Conservation (phyloP, 2,329 filamentous ascomycete genomes). For the Endoconidiophora laricicola region DNA sequence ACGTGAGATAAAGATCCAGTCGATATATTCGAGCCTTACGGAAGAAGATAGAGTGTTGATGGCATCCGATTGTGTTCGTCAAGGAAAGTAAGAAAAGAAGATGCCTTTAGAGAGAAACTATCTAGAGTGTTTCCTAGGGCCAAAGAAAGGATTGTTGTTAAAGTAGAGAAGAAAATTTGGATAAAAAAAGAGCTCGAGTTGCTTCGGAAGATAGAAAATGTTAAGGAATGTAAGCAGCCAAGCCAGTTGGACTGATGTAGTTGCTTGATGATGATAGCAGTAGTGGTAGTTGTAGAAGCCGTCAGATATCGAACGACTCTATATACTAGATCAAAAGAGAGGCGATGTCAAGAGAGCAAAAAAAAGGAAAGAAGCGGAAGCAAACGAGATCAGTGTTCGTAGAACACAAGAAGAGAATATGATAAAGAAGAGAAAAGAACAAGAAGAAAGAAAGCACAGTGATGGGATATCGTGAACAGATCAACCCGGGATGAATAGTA, state of each 20-base stretch:
- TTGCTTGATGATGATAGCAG: too few relatives aligned
- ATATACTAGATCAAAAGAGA: conserved; percentile 4
- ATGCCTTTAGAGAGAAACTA: not conserved
- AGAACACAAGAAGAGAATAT: conserved; percentile 16
- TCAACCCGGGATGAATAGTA: too few relatives aligned
- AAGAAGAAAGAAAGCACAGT: not conserved
- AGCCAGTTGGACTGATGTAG: conserved; percentile 15
- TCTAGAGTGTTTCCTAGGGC: too few relatives aligned
- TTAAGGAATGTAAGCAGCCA: conserved; percentile 12
- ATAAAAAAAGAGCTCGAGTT: too few relatives aligned
- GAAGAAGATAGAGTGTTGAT: too few relatives aligned
- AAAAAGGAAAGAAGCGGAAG: conserved; percentile 28
- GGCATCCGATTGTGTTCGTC: too few relatives aligned
- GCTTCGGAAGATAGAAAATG: conserved; percentile 1
- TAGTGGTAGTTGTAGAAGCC: too few relatives aligned
- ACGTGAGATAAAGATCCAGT: conserved; percentile 2
- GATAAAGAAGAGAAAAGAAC: conserved; percentile 1
- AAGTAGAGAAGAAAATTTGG: too few relatives aligned
- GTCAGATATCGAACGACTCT: conserved; percentile 1
- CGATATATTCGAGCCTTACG: not conserved
- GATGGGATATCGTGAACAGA: not conserved
- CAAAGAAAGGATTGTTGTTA: too few relatives aligned
- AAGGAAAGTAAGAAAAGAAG: conserved; percentile 1
- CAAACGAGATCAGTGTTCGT: conserved; percentile 14
- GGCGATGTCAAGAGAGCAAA: not conserved